Evolutionary conservation across 139 green algal species (phyloP).

Genomic region (Zygnema circumcarinatum): DNA sequence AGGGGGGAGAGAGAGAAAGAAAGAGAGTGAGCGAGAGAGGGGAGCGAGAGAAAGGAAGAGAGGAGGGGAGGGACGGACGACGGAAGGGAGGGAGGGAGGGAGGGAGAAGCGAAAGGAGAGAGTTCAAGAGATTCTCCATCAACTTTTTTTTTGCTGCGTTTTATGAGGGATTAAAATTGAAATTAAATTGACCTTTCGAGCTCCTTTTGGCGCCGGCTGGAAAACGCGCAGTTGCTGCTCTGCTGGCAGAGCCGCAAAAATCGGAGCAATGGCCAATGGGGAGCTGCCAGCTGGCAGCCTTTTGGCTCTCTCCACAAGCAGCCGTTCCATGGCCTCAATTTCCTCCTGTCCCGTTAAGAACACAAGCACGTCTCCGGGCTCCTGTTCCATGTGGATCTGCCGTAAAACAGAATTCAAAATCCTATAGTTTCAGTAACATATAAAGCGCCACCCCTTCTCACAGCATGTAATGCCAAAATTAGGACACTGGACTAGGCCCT

Average conservation of each 20-base stretch:
- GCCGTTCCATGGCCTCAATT: constrained; percentile 80
- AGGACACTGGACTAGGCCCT: too few species aligned
- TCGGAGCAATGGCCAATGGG: constrained; percentile 79
- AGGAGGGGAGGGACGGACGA: too few species aligned
- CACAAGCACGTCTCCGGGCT: constrained; percentile 89
- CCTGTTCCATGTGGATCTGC: constrained; percentile 85
- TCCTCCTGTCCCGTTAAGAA: constrained; percentile 95
- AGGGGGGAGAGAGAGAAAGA: too few species aligned
- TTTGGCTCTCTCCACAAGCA: constrained; percentile 77
- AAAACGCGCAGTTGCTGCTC: constrained; percentile 83
- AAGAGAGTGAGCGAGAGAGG: too few species aligned
- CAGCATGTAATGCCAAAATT: too few species aligned
- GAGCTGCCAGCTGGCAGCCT: constrained; percentile 50
- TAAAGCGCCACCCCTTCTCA: not conserved
- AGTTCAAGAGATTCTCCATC: too few species aligned
- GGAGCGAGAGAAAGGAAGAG: too few species aligned
- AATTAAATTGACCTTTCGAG: constrained; percentile 88
- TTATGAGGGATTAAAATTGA: too few species aligned
- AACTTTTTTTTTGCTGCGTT: too few species aligned
- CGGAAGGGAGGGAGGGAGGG: too few species aligned
- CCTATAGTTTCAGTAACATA: constrained; percentile 4
- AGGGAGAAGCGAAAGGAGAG: too few species aligned
- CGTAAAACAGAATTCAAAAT: too few species aligned
- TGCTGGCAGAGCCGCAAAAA: constrained; percentile 90
- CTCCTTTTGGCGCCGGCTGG: constrained; percentile 73